Evolutionary conservation across 1,139 yeast genomes (phyloP), one percentile per base, ranked within the genome.

Genomic region (Saccharomycopsis hybrid): DNA sequence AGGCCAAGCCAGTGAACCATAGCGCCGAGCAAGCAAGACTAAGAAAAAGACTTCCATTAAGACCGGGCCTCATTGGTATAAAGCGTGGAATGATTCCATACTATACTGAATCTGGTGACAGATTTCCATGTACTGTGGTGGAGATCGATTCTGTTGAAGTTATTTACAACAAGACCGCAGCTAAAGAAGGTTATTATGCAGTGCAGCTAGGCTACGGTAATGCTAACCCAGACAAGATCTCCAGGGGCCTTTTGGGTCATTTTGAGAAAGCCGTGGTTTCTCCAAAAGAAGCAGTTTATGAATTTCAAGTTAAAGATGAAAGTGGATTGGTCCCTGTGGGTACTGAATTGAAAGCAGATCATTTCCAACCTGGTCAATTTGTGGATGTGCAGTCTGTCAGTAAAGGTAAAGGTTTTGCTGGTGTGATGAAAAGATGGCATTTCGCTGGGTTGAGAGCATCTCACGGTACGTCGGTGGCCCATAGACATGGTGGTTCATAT

Each of bases 341-440:
- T 2, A 80, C 92, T 2, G 80, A 82, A 59, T 68, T 92, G 51
- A 77, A 72, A 53, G 96, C 97, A 1, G 89, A 87, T 61, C 92
- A 84, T 66, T 90, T 92, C 65, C 76, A 80, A 51, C 75, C 73
- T 24, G 98, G 97, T 29, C 95, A 88, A 65, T 76, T 72, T 55
- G 92, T 92, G 30, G 98, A 92, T 63, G 71, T 87, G 48, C 76
- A 81, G 61, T 85, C 90, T 11, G 74, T 77, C 25, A 75, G 94
- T 46, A 92, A 89, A 66, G 99, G 98, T 70, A 92, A 94, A 69
- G 99, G 99, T 13, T 88, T 88, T 66, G 89, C 92, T 25, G 99
- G 99, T 79, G 98, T 92, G 25, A 92, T 92, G 96, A 92, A 92
- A 67, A 81, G 96, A 70, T 85, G 85, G 73, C 86, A 88, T n/a